These are phyloP conservation scores for Saturnispora bothae DNA, from an alignment of 805 yeast species.

Conservation along the genomic window DNA sequence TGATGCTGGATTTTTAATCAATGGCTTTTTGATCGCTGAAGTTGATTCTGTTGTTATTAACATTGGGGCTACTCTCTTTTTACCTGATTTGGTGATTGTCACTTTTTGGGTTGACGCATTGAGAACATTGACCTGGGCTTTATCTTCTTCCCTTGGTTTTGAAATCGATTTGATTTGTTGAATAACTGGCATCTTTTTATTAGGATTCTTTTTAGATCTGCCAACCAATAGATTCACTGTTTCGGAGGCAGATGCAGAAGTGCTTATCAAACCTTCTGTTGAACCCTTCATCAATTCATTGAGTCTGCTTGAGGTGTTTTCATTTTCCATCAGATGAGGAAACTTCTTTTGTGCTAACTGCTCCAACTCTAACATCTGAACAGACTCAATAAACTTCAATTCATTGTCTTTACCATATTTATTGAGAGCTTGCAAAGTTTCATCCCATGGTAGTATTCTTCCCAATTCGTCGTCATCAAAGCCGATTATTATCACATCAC, in stretches of 20 bases:
- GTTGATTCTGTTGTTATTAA: conserved; percentile 39
- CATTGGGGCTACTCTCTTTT: conserved; percentile 65
- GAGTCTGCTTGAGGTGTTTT: conserved; percentile 22
- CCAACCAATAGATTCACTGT: conserved; percentile 22
- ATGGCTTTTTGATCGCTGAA: conserved; percentile 1
- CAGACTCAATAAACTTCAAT: conserved; percentile 77
- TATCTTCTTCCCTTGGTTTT: neutral
- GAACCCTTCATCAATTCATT: conserved; percentile 31
- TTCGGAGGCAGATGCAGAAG: neutral
- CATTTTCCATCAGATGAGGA: conserved; percentile 2
- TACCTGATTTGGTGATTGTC: conserved; percentile 64
- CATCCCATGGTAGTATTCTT: conserved; percentile 45
- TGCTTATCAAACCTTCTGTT: conserved; percentile 5
- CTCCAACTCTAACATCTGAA: conserved; percentile 66
- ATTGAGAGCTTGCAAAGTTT: conserved; percentile 58
- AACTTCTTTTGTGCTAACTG: conserved; percentile 36
- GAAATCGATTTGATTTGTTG: conserved; percentile 1
- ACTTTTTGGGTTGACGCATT: conserved; percentile 32
- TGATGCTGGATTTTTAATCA: neutral
- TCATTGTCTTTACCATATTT: conserved; percentile 87
- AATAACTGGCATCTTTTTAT: conserved; percentile 16
- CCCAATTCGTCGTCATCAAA: conserved; percentile 65
- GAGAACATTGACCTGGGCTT: neutral
- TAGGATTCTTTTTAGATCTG: conserved; percentile 25
- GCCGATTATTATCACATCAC: conserved; percentile 56